A percentile compares a stretch with the other conserved stretches of the same genome.
These are phyloP conservation scores for Scutellaria minor DNA, from an alignment of 257 asterid species.

Conservation along the genomic window DNA sequence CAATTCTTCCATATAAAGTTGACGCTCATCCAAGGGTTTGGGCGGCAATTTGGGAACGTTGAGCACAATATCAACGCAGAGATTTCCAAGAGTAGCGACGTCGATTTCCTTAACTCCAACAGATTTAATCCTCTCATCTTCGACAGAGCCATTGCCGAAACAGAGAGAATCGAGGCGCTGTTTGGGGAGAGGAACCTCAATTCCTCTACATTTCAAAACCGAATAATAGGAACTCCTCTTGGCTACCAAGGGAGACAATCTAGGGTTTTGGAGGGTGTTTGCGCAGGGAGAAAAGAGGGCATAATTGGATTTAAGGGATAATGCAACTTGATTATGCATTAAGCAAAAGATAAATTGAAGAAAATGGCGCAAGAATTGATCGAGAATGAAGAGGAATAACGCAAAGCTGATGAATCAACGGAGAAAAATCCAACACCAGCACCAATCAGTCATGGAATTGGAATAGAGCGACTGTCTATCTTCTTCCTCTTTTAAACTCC, in stretches of 20 bases:
- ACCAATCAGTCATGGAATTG: no score
- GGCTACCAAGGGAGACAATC: constrained; percentile 21
- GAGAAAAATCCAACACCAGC: no score
- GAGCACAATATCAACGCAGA: constrained; percentile 90
- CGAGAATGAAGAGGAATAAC: neutral
- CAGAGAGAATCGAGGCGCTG: constrained; percentile 46
- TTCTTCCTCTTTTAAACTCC: neutral
- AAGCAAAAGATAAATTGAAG: constrained; percentile 28
- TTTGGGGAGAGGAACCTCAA: constrained; percentile 49
- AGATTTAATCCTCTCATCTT: constrained; percentile 47
- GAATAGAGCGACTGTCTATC: neutral
- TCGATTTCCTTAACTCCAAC: constrained; percentile 69
- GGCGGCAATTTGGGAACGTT: constrained; percentile 87
- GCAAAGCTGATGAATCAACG: neutral
- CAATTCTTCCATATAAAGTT: constrained; percentile 73
- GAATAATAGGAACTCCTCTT: constrained; percentile 34
- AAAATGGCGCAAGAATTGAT: neutral
- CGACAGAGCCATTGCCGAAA: constrained; percentile 51
- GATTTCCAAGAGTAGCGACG: constrained; percentile 87
- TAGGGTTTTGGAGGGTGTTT: constrained; percentile 60
- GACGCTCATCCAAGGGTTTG: constrained; percentile 59
- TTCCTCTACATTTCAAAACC: constrained; percentile 50
- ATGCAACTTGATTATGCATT: constrained; percentile 71
- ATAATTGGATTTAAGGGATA: constrained; percentile 49
- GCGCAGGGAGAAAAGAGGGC: constrained; percentile 53